These are phyloP conservation scores for Haplosporangium sp. DNA, from an alignment of 371 early-diverging fungal genomes.

Conservation along the genomic window DNA sequence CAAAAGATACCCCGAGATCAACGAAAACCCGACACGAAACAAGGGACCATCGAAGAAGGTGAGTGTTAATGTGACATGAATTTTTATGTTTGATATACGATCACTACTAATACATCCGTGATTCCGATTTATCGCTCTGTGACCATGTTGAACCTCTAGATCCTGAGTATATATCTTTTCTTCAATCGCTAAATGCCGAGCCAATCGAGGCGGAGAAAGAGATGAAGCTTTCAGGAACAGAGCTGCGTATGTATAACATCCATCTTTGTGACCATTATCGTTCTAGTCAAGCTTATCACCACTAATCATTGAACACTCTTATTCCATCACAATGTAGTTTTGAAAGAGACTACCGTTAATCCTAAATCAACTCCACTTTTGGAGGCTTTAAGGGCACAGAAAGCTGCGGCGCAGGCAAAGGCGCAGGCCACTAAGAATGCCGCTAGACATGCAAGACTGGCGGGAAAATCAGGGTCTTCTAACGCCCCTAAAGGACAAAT, in stretches of 20 bases:
- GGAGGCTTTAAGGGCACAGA: slow-evolving; percentile 83
- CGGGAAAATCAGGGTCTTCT: slow-evolving; percentile 51
- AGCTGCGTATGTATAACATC: slow-evolving; percentile 29
- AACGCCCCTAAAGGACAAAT: slow-evolving; percentile 35
- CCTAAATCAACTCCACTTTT: slow-evolving; percentile 76
- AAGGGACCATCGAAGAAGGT: slow-evolving; percentile 85
- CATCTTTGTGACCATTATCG: neutral
- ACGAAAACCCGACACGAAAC: slow-evolving; percentile 73
- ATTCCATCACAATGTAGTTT: slow-evolving; percentile 16
- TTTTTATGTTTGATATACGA: neutral
- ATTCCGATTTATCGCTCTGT: neutral
- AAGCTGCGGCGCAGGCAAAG: slow-evolving; percentile 73
- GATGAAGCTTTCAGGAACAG: slow-evolving; percentile 48
- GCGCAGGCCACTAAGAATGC: slow-evolving; percentile 59
- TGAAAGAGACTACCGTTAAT: slow-evolving; percentile 39
- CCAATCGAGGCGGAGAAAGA: slow-evolving; percentile 65
- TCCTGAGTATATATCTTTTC: slow-evolving; percentile 80
- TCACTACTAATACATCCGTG: neutral
- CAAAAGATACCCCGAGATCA: slow-evolving; percentile 79
- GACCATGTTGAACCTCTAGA: slow-evolving; percentile 58
- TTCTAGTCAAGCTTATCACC: neutral
- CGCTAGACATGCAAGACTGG: slow-evolving; percentile 57
- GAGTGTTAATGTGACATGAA: neutral
- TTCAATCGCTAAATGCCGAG: slow-evolving; percentile 73
- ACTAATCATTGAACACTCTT: neutral